Base-by-base conservation (phyloP, 306 rosid genomes). In the Lathyrus aphaca region DNA sequence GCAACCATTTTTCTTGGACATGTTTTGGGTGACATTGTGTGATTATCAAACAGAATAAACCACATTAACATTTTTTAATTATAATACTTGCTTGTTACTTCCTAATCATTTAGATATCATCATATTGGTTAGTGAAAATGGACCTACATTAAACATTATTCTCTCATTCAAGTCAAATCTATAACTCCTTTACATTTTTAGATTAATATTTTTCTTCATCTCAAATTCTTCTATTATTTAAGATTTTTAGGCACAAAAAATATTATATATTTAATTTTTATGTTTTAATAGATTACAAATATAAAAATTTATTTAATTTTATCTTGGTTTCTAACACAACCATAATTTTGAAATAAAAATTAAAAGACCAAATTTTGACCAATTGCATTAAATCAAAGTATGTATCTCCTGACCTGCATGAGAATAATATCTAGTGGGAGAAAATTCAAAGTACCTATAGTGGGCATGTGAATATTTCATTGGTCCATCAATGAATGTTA, bases 1-100 rank as follows among this genome's bases (percentile, higher is more conserved):
- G 85, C 86, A 82, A 14, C 74, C 69, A 53, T 72, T 74, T 80
- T 86, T 81, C 82, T 80, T 84, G 90, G 78, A 68, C 83, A 82
- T 92, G 97, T 86, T 87, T 78, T 89, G 82, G 96, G 97, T 80
- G 92, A 92, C 97, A 89, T 40, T 16, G 55, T 50, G 51, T 56
- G 49, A 55, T 48, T 21, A 60, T 15, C 54, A 65, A 76, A 79
- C 43, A 21, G 5, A 64, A 43, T 49, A 70, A 76, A 70, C 38
- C 60, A 72, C 68, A 73, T 79, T 75, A 84, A 66, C 72, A 51
- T 49, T 29, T 62, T 80, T 74, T 56, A 42, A 68, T 53, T 46
- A 61, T 53, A 53, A 12, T 60, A 56, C 10, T 72, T 81, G 80
- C 75, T 84, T 78, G 76, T 44, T 81, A 8, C 79, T 44, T 62